A percentile compares a stretch with the other conserved stretches of the same genome.
Evolutionary conservation across 2,329 filamentous ascomycete genomes (phyloP).

Genomic region (Sporothrix inflata): DNA sequence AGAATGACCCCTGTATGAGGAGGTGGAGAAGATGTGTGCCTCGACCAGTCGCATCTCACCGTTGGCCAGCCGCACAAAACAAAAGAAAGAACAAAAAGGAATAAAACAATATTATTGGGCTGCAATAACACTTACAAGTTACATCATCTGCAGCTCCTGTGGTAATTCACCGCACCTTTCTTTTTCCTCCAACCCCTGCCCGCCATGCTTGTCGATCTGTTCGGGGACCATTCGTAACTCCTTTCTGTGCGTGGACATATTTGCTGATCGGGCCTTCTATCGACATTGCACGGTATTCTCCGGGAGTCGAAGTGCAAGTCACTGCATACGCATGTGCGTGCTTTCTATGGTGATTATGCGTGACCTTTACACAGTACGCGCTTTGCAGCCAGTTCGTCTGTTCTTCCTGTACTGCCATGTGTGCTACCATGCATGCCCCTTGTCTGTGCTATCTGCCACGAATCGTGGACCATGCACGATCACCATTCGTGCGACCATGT

Average conservation of each 20-base stretch:
- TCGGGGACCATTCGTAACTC: background rate
- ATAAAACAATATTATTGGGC: background rate
- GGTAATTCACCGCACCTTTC: constrained; percentile 6
- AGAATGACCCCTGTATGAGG: background rate
- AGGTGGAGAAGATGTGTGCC: background rate
- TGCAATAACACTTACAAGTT: background rate
- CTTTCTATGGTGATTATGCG: background rate
- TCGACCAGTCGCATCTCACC: background rate
- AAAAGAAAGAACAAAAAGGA: background rate
- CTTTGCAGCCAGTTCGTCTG: background rate
- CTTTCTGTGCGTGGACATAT: background rate
- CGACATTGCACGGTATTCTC: background rate
- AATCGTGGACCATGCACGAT: too few species aligned
- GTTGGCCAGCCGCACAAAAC: background rate
- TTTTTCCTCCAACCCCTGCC: background rate
- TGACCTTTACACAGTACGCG: background rate
- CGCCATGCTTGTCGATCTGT: background rate
- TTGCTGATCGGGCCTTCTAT: background rate
- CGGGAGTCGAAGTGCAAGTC: background rate
- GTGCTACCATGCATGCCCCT: too few species aligned
- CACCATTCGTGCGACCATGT: too few species aligned
- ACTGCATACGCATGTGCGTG: background rate
- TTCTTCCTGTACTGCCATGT: too few species aligned
- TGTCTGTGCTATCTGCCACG: background rate
- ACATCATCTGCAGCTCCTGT: background rate